phyloP scores from a whole-genome alignment of 2,329 filamentous ascomycete genomes.

The Neurospora sp. region DNA sequence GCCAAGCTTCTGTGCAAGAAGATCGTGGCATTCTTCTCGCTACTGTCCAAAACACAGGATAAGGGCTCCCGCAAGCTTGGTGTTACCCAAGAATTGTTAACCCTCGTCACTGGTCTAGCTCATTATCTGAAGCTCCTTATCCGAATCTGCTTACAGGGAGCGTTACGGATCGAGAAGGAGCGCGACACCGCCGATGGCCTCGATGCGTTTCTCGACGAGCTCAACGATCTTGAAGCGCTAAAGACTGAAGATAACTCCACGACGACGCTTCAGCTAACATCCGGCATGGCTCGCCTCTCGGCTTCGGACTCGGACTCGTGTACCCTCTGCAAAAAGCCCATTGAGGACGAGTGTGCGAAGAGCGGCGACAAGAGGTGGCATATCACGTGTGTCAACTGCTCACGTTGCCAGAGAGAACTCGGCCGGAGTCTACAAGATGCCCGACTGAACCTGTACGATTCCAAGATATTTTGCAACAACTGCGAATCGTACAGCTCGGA shows the following conservation, averaged over 20 bases:
- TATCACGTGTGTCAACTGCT: constrained; percentile 68
- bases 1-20: constrained; percentile 99
- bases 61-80: constrained; percentile 82
- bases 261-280: constrained; percentile 46
- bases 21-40: constrained; percentile 93
- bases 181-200: constrained; percentile 63
- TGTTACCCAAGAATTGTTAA: constrained; percentile 96
- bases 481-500: constrained; percentile 53
- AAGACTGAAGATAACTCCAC: constrained; percentile 58
- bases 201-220: constrained; percentile 71
- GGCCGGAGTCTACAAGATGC: constrained; percentile 59
- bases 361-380: constrained; percentile 74
- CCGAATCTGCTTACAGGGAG: constrained; percentile 88
- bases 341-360: constrained; percentile 87
- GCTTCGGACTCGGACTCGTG: constrained; percentile 80
- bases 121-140: constrained; percentile 98
- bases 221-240: constrained; percentile 71
- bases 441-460: constrained; percentile 56
- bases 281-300: constrained; percentile 56
- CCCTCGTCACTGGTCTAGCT: constrained; percentile 86
- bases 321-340: constrained; percentile 67
- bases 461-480: constrained; percentile 59
- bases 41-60: constrained; percentile 91
- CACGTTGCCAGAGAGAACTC: constrained; percentile 54
- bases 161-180: constrained; percentile 83